Evolutionary conservation across 2,329 filamentous ascomycete species (phyloP).

Genomic region (Rutstroemia sp.): DNA sequence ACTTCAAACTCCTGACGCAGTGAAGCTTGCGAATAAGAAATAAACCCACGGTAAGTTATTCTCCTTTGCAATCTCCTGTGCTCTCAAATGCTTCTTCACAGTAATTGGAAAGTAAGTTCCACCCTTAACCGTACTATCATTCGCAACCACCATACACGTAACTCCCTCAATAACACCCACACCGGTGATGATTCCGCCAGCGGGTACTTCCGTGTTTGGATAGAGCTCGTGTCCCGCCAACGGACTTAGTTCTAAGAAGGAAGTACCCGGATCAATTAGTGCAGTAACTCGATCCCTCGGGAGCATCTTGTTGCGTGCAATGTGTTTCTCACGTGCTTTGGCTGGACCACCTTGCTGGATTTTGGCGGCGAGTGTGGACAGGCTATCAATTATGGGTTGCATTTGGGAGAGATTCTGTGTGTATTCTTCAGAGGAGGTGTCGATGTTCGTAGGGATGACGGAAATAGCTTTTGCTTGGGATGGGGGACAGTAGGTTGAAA

Average conservation of each 20-base stretch:
- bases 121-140: conserved; percentile 95
- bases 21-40: not conserved
- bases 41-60: conserved; percentile 61
- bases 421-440: conserved; percentile 71
- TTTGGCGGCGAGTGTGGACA: conserved; percentile 62
- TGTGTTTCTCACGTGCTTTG: conserved; percentile 81
- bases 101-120: conserved; percentile 97
- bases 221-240: conserved; percentile 84
- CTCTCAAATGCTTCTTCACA: conserved; percentile 92
- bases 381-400: conserved; percentile 59
- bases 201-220: conserved; percentile 76
- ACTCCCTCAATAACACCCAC: conserved; percentile 87
- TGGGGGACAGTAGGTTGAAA: conserved; percentile 72
- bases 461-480: conserved; percentile 81
- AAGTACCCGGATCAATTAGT: conserved; percentile 79
- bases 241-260: conserved; percentile 90
- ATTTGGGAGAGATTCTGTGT: conserved; percentile 74
- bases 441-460: conserved; percentile 66
- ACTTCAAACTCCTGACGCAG: not conserved
- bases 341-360: conserved; percentile 71
- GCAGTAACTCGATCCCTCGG: conserved; percentile 82
- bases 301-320: conserved; percentile 87
- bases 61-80: conserved; percentile 83
- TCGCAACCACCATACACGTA: conserved; percentile 86
- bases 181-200: conserved; percentile 87